Percentiles rank a stretch among this genome's conserved stretches.
Evolutionary conservation across 2,329 filamentous ascomycete genomes (phyloP).

Genomic region (Penicillium brasilianum): DNA sequence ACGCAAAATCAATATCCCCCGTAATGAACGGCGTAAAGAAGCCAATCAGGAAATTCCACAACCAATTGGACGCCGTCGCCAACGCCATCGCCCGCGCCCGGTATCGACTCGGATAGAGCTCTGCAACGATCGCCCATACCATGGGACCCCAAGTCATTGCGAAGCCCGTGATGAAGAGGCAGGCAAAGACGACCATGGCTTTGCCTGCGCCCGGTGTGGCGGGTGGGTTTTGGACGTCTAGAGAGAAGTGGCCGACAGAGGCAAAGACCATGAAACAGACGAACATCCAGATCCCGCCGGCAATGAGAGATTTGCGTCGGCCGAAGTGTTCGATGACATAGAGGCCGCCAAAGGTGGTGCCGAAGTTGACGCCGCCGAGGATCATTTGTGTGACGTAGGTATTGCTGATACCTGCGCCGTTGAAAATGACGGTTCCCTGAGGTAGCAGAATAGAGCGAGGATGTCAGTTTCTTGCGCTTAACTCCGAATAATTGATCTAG

Average conservation of each 20-base stretch:
- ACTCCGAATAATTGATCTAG: neutral
- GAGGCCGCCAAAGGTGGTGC: constrained; percentile 67
- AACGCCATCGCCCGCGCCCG: constrained; percentile 77
- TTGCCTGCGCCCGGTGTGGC: constrained; percentile 59
- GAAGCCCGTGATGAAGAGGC: constrained; percentile 73
- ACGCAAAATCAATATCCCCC: constrained; percentile 70
- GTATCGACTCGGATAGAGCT: constrained; percentile 49
- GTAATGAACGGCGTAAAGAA: constrained; percentile 84
- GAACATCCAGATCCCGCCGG: constrained; percentile 70
- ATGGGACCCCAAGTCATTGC: constrained; percentile 71
- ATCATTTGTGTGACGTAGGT: constrained; percentile 69
- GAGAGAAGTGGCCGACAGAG: constrained; percentile 56
- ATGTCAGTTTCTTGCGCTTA: neutral
- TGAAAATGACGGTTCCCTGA: constrained; percentile 55
- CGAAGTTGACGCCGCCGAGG: constrained; percentile 70
- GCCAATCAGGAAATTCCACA: constrained; percentile 71
- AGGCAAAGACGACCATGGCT: constrained; percentile 72
- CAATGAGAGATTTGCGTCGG: constrained; percentile 69
- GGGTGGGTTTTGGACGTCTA: constrained; percentile 45
- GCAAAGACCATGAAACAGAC: constrained; percentile 69
- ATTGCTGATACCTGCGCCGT: constrained; percentile 68
- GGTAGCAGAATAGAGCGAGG: neutral
- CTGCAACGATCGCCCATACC: constrained; percentile 54
- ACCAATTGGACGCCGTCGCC: constrained; percentile 76
- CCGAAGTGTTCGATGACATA: constrained; percentile 72